Evolutionary conservation across 78 protist genomes (phyloP).

Genomic region (Dictyostelium citrinum): DNA sequence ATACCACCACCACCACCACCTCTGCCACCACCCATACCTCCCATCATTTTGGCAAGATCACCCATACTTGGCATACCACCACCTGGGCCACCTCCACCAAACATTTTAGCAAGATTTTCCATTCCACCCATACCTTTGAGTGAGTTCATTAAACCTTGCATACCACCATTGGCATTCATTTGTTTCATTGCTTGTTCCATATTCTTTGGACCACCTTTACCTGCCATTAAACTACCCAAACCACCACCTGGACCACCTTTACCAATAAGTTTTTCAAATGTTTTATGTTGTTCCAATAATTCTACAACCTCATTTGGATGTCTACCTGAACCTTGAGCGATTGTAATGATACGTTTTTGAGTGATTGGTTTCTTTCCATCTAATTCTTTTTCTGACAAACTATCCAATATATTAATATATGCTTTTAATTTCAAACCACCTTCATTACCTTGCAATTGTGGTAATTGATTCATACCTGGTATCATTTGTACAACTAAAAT

Average conservation of each 20-base stretch:
- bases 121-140: conserved; percentile 46
- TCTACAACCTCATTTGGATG: conserved; percentile 86
- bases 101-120: conserved; percentile 29
- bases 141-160: conserved; percentile 35
- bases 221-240: neutral
- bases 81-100: conserved; percentile 8
- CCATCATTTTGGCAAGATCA: conserved; percentile 49
- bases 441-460: conserved; percentile 56
- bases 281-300: conserved; percentile 86
- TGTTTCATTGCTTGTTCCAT: conserved; percentile 86
- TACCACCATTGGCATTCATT: conserved; percentile 90
- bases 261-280: conserved; percentile 46
- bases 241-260: neutral
- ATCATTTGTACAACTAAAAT: conserved; percentile 63
- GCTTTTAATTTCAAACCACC: conserved; percentile 85
- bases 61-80: conserved; percentile 5
- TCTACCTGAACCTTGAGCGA: conserved; percentile 93
- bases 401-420: conserved; percentile 93
- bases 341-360: conserved; percentile 64
- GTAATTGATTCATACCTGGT: conserved; percentile 76
- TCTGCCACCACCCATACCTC: conserved; percentile 14
- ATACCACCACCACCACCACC: neutral
- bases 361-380: conserved; percentile 82
- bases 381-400: conserved; percentile 92
- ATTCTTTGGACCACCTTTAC: conserved; percentile 39